phyloP scores from a whole-genome alignment of 1,284 basidiomycete genomes.

The Ceratobasidium sp. region DNA sequence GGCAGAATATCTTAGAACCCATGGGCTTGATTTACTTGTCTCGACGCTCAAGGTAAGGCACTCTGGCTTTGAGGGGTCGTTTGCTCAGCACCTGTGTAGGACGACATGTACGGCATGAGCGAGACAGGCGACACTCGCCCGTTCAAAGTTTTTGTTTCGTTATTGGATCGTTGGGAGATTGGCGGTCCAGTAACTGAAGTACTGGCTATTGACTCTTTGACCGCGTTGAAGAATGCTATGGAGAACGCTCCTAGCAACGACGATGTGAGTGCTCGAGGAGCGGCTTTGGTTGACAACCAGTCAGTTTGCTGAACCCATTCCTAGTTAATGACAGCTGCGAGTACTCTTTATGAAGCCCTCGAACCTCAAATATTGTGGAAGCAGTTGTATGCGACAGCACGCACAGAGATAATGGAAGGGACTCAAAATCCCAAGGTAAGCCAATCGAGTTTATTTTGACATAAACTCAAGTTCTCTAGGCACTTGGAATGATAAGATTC shows the following conservation, averaged over 20 bases:
- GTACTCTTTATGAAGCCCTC: conserved; percentile 89
- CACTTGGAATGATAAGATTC: conserved; percentile 68
- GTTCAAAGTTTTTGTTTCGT: conserved; percentile 93
- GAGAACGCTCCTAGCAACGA: conserved; percentile 60
- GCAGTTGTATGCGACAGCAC: conserved; percentile 61
- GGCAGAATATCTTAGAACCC: conserved; percentile 67
- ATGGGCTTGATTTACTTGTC: conserved; percentile 73
- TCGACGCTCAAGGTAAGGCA: conserved; percentile 68
- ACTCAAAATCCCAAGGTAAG: conserved; percentile 55
- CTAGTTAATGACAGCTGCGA: conserved; percentile 83
- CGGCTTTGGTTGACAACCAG: background rate
- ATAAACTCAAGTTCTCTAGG: conserved; percentile 51
- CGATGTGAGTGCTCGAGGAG: conserved; percentile 67
- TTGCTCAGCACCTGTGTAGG: conserved; percentile 50
- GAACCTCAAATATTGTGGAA: conserved; percentile 91
- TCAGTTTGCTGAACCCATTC: background rate
- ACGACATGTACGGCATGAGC: conserved; percentile 74
- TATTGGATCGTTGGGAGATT: conserved; percentile 97
- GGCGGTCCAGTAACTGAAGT: conserved; percentile 80
- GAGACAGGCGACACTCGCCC: conserved; percentile 81
- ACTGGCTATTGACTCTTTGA: conserved; percentile 81
- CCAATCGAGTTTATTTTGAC: conserved; percentile 9
- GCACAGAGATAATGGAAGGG: conserved; percentile 46
- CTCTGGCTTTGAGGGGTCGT: conserved; percentile 15
- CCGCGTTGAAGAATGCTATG: conserved; percentile 67